Evolutionary conservation across 1,139 yeast species (phyloP), one percentile per base, ranked within the genome.

Genomic region (Suhomyces bribrorum): DNA sequence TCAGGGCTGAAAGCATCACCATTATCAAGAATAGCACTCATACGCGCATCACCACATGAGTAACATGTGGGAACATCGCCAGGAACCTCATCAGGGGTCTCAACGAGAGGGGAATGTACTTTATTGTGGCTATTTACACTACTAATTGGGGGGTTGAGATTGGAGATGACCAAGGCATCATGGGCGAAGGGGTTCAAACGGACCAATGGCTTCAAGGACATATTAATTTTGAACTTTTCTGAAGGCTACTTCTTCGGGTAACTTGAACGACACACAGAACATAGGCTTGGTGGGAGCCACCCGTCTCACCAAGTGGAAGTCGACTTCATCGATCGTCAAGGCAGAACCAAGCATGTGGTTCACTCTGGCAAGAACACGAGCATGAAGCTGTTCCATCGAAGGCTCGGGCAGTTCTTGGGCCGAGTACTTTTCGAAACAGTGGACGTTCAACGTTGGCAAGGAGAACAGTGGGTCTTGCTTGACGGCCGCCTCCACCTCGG

Each of bases 251-350:
- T 77, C 83, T 43, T 71, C 72, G 0, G 98, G 98, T 29, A 92
- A 70, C 50, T 64, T 62, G 62, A 90, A 89, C 7, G 90, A 71
- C 4, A 87, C 86, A 60, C 97, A 89, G 58, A 79, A 90, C 98
- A 92, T 92, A 24, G 92, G 92, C 59, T 92, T 94, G 2, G 97
- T 88, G 2, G 98, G 98, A 0, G 98, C 92, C 11, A 94, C 98
- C 57, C 82, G 83, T 54, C 98, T 78, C 11, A 94, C 98, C 48
- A 84, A 67, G 56, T 90, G 97, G 61, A 89, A 85, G 1, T 64
- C 56, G 30, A 86, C 66, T 0, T 64, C 55, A 5, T 69, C 70
- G 15, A 74, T 60, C 2, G 80, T 66, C 13, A 81, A 63, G 1
- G 75, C 69, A 52, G 51, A 71, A 2, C 74, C 69, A 47, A 92